A percentile compares a stretch with the other conserved stretches of the same genome.
These are phyloP conservation scores for Camelina hispida DNA, from an alignment of 345 rosid genomes.

Conservation along the genomic window DNA sequence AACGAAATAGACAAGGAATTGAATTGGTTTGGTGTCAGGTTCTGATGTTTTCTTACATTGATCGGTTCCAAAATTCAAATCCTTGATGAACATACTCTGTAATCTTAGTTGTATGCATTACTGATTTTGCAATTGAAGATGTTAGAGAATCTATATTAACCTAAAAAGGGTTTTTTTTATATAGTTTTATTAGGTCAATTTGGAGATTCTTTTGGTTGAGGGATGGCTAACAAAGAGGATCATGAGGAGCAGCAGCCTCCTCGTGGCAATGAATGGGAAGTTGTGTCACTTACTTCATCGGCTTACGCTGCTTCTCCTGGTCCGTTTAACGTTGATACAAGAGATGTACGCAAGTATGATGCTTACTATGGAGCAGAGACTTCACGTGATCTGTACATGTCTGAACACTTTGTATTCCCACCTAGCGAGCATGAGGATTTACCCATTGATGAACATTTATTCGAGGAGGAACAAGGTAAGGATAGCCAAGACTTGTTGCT, in stretches of 20 bases:
- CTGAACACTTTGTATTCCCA: conserved; percentile 79
- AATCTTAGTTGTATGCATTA: not conserved
- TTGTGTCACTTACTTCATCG: conserved; percentile 90
- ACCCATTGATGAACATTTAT: conserved; percentile 52
- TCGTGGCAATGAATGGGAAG: conserved; percentile 93
- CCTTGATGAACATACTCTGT: not conserved
- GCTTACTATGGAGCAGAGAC: conserved; percentile 54
- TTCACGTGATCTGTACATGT: conserved; percentile 72
- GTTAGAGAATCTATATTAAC: not conserved
- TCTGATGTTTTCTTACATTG: not conserved
- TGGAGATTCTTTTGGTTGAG: conserved; percentile 25
- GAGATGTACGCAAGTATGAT: conserved; percentile 49
- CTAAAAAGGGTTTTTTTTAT: not conserved
- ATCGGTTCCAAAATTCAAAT: conserved; percentile 4
- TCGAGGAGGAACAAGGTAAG: conserved; percentile 51
- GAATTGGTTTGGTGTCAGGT: conserved; percentile 10
- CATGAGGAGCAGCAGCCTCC: conserved; percentile 48
- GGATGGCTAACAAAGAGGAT: conserved; percentile 66
- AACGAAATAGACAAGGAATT: not conserved
- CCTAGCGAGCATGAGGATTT: conserved; percentile 73
- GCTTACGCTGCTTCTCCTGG: conserved; percentile 93
- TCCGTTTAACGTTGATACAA: conserved; percentile 54
- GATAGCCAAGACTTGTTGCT: conserved; percentile 54
- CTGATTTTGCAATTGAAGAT: conserved; percentile 11
- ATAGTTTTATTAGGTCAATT: not conserved